Percentiles rank a stretch among this genome's conserved stretches.
Conservation (phyloP, 495 filamentous ascomycete genomes). For the Neurospora sp. region DNA sequence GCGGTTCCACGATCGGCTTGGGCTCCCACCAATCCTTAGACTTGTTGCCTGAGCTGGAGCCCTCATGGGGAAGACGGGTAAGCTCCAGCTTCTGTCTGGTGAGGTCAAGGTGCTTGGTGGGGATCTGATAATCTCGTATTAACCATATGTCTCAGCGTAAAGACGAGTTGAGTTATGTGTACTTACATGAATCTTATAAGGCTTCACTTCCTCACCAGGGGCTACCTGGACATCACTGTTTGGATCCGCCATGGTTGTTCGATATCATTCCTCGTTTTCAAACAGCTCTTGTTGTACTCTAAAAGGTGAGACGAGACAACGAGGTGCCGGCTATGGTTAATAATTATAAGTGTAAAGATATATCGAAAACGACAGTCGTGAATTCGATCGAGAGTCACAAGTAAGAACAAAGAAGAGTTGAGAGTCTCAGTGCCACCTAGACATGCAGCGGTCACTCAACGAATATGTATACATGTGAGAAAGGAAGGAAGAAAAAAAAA, state of each 20-base stretch:
- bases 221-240: neutral
- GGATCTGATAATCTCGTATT: slow-evolving; percentile 25
- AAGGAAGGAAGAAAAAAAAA: neutral
- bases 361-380: neutral
- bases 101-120: slow-evolving; percentile 40
- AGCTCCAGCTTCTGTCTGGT: slow-evolving; percentile 46
- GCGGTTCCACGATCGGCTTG: slow-evolving; percentile 37
- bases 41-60: slow-evolving; percentile 17
- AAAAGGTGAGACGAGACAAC: neutral
- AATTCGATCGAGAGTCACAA: neutral
- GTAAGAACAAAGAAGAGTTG: neutral
- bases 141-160: neutral
- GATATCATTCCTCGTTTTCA: neutral
- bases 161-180: neutral
- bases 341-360: neutral
- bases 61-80: slow-evolving; percentile 43
- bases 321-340: neutral
- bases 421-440: neutral
- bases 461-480: neutral
- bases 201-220: slow-evolving; percentile 28
- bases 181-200: slow-evolving; percentile 44
- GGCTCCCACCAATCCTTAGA: slow-evolving; percentile 38
- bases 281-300: neutral
- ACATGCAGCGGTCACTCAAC: neutral
- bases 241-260: neutral